Conservation (phyloP, 495 filamentous ascomycete genomes). For the Margaritispora aquatica region DNA sequence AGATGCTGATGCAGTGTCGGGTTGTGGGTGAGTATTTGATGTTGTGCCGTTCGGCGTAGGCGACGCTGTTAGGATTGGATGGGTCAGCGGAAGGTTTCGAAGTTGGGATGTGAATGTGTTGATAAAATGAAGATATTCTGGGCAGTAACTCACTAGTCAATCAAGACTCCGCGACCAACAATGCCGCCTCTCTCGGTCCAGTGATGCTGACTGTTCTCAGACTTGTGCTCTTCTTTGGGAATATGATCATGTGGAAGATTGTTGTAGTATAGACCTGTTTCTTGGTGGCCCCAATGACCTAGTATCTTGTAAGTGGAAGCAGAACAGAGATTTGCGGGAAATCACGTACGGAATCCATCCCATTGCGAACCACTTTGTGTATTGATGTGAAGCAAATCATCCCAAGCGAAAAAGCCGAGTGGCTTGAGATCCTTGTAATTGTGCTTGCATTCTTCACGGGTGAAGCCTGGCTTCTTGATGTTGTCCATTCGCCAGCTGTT, state of each 20-base stretch:
- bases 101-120: too few relatives aligned
- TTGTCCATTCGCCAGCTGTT: constrained; percentile 49
- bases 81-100: too few relatives aligned
- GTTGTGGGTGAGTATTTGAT: constrained; percentile 48
- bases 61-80: too few relatives aligned
- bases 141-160: too few relatives aligned
- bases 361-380: constrained; percentile 67
- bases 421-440: constrained; percentile 37
- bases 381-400: constrained; percentile 63
- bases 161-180: constrained; percentile 41
- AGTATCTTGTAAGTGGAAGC: background rate
- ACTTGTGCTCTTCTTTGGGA: constrained; percentile 35
- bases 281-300: constrained; percentile 33
- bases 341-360: constrained; percentile 53
- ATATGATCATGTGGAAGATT: constrained; percentile 41
- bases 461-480: constrained; percentile 38
- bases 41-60: constrained; percentile 38
- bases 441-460: constrained; percentile 32
- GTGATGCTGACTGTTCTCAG: constrained; percentile 45
- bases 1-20: constrained; percentile 44
- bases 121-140: too few relatives aligned
- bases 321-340: constrained; percentile 28
- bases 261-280: constrained; percentile 44
- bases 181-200: constrained; percentile 41
- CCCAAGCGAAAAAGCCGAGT: constrained; percentile 39